Conservation (phyloP, 345 rosid species). For the Populus deltoides region DNA sequence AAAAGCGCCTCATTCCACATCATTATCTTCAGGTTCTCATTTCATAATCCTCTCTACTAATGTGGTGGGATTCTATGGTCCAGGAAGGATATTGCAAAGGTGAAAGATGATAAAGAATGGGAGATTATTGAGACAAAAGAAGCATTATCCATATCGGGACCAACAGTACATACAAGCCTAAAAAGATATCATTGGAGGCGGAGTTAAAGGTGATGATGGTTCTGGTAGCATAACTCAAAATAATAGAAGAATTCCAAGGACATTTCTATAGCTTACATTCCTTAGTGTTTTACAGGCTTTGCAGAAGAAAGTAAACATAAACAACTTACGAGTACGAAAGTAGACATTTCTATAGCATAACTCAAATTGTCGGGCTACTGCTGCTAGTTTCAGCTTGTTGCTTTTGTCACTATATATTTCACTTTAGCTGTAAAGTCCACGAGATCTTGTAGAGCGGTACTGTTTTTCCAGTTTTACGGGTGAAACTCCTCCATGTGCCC, state of each 20-base stretch:
- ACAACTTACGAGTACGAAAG: conserved; percentile 70
- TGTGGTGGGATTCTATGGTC: conserved; percentile 26
- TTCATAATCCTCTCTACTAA: conserved; percentile 20
- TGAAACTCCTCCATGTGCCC: not conserved
- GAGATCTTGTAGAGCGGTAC: not conserved
- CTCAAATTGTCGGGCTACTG: conserved; percentile 17
- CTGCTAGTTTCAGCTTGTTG: conserved; percentile 16
- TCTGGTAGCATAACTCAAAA: not conserved
- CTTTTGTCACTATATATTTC: not conserved
- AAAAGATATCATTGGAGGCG: conserved; percentile 68
- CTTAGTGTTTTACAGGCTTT: conserved; percentile 46
- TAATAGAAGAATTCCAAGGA: not conserved
- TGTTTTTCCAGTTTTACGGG: not conserved
- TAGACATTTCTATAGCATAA: too few species aligned
- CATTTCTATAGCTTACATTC: not conserved
- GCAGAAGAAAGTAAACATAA: conserved; percentile 72
- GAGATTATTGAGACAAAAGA: conserved; percentile 75
- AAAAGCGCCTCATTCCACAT: not conserved
- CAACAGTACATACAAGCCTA: conserved; percentile 69
- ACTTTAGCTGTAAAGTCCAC: not conserved
- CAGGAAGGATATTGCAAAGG: conserved; percentile 90
- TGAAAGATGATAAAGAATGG: conserved; percentile 89
- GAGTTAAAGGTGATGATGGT: conserved; percentile 65
- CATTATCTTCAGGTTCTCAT: not conserved
- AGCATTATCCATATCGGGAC: conserved; percentile 80